A percentile compares a stretch with the other conserved stretches of the same genome.
phyloP scores from a whole-genome alignment of 805 yeast genomes.

The Hanseniaspora taiwanica region DNA sequence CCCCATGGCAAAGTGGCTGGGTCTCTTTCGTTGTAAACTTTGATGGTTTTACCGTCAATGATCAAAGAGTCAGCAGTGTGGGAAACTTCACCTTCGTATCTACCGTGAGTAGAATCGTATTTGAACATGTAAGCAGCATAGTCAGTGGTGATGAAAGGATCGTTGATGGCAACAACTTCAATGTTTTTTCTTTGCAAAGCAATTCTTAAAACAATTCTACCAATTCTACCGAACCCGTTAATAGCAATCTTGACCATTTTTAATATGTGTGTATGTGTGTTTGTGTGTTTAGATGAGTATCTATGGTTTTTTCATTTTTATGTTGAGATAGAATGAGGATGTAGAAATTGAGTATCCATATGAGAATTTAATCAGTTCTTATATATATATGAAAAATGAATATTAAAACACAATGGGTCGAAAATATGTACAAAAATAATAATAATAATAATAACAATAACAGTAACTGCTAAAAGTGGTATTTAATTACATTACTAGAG shows the following conservation, averaged over 20 bases:
- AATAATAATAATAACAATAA: no score
- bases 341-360: no score
- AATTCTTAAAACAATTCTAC: constrained; percentile 54
- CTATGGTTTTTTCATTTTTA: neutral
- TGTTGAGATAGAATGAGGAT: neutral
- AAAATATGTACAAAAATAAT: no score
- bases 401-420: no score
- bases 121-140: constrained; percentile 67
- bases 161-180: constrained; percentile 53
- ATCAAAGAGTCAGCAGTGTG: constrained; percentile 38
- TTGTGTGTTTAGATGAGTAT: neutral
- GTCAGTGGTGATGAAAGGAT: constrained; percentile 55
- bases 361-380: no score
- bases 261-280: neutral
- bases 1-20: constrained; percentile 62
- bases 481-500: no score
- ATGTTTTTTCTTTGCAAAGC: constrained; percentile 40
- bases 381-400: no score
- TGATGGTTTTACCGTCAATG: constrained; percentile 38
- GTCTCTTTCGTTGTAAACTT: constrained; percentile 52
- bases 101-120: constrained; percentile 62
- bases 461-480: no score
- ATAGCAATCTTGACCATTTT: constrained; percentile 33
- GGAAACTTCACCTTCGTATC: constrained; percentile 44
- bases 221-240: constrained; percentile 66